phyloP scores from a whole-genome alignment of 1,284 basidiomycete genomes.

The Mrakiaceae sp. region DNA sequence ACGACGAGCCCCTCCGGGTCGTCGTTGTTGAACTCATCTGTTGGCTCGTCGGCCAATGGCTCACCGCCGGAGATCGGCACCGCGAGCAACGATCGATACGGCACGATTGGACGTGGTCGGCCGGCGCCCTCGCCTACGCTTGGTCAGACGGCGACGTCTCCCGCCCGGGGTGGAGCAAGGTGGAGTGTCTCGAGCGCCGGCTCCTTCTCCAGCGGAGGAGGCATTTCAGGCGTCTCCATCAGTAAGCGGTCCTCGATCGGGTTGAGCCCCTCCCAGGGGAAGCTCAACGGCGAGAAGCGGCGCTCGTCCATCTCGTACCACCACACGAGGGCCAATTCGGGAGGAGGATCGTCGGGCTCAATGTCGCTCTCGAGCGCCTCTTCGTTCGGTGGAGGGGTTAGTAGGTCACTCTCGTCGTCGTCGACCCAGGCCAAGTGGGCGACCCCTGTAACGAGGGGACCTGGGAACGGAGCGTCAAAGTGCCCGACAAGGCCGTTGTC shows the following conservation, averaged over 20 bases:
- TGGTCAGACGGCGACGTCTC: not conserved
- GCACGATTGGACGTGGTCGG: not conserved
- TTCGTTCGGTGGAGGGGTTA: too few relatives aligned
- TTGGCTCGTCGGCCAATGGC: not conserved
- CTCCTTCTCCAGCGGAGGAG: not conserved
- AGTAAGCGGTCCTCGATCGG: too few relatives aligned
- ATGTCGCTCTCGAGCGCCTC: too few relatives aligned
- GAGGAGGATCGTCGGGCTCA: not conserved
- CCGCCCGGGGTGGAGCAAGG: too few relatives aligned
- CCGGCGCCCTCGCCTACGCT: not conserved
- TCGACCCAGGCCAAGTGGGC: too few relatives aligned
- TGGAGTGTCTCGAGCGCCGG: not conserved
- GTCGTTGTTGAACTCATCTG: not conserved
- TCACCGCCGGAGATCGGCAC: too few relatives aligned
- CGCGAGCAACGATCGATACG: too few relatives aligned
- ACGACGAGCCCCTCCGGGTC: not conserved
- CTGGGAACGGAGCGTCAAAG: not conserved
- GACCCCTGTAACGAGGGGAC: not conserved
- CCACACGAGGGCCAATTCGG: not conserved
- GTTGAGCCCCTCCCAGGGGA: not conserved
- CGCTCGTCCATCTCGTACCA: conserved; percentile 13
- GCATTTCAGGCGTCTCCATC: too few relatives aligned
- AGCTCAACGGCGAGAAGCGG: not conserved
- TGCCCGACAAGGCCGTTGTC: conserved; percentile 8
- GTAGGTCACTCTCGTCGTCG: too few relatives aligned